phyloP scores from a whole-genome alignment of 179 eudicot species.

The Drosera spatulata region DNA sequence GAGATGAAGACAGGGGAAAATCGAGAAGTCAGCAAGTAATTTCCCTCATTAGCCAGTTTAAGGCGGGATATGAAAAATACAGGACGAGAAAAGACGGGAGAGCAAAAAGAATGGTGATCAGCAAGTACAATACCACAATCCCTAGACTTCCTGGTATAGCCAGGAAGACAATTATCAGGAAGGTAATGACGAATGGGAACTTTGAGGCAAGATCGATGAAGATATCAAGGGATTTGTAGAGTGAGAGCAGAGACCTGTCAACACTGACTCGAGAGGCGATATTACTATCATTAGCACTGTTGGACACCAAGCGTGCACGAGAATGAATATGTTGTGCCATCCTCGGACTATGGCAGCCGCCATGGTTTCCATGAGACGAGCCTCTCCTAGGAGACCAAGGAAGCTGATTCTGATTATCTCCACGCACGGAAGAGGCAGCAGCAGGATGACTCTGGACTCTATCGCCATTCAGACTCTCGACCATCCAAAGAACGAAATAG shows the following conservation, averaged over 20 bases:
- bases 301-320: too few relatives aligned
- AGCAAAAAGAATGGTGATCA: slow-evolving; percentile 42
- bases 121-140: slow-evolving; percentile 42
- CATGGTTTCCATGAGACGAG: too few relatives aligned
- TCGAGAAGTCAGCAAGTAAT: slow-evolving; percentile 10
- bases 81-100: slow-evolving; percentile 48
- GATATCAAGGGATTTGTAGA: too few relatives aligned
- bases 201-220: slow-evolving; percentile 3
- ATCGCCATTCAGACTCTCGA: slow-evolving; percentile 56
- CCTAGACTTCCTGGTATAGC: slow-evolving; percentile 52
- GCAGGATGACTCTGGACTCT: slow-evolving; percentile 19
- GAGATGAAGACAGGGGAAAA: too few relatives aligned
- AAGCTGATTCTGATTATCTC: slow-evolving; percentile 9
- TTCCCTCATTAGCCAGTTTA: slow-evolving; percentile 56
- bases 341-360: too few relatives aligned
- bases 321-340: too few relatives aligned
- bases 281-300: too few relatives aligned
- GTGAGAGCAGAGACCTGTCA: too few relatives aligned
- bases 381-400: too few relatives aligned
- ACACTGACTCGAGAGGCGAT: too few relatives aligned
- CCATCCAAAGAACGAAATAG: slow-evolving; percentile 61
- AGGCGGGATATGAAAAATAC: slow-evolving; percentile 51
- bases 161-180: slow-evolving; percentile 34
- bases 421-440: slow-evolving; percentile 17
- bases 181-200: slow-evolving; percentile 38